Conservation (phyloP, 2,329 filamentous ascomycete genomes). For the Blastomyces silverae region DNA sequence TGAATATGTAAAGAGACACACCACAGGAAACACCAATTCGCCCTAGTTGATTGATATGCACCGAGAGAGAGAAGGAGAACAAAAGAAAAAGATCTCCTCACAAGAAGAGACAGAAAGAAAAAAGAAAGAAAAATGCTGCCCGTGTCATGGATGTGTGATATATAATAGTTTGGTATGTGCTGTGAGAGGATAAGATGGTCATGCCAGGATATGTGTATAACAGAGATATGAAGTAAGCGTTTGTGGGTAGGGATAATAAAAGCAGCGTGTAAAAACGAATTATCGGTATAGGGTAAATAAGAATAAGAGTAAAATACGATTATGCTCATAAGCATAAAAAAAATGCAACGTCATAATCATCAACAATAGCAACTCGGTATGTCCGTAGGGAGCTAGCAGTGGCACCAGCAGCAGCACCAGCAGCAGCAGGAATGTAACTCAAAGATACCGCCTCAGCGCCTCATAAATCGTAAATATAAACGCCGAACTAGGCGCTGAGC, state of each 20-base stretch:
- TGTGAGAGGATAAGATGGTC: background rate
- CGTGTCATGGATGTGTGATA: background rate
- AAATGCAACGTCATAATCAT: background rate
- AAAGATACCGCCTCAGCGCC: constrained; percentile 64
- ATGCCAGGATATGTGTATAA: background rate
- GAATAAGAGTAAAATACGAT: background rate
- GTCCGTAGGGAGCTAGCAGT: background rate
- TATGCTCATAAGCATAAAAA: background rate
- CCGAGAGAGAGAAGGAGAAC: background rate
- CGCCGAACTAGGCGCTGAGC: constrained; percentile 90
- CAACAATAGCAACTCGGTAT: background rate
- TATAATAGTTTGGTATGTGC: background rate
- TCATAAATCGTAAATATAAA: constrained; percentile 98
- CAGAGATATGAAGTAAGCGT: background rate
- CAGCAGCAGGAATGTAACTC: constrained; percentile 24
- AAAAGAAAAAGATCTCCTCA: too few species aligned
- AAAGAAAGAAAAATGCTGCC: background rate
- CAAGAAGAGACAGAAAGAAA: background rate
- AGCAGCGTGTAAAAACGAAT: too few species aligned
- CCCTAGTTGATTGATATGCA: background rate
- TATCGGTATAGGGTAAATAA: too few species aligned
- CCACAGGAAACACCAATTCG: background rate
- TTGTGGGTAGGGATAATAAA: too few species aligned
- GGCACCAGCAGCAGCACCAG: background rate
- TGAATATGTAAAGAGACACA: background rate